A percentile compares a stretch with the other conserved stretches of the same genome.
These are phyloP conservation scores for Potentilla sterilis DNA, from an alignment of 306 rosid genomes.

Conservation along the genomic window DNA sequence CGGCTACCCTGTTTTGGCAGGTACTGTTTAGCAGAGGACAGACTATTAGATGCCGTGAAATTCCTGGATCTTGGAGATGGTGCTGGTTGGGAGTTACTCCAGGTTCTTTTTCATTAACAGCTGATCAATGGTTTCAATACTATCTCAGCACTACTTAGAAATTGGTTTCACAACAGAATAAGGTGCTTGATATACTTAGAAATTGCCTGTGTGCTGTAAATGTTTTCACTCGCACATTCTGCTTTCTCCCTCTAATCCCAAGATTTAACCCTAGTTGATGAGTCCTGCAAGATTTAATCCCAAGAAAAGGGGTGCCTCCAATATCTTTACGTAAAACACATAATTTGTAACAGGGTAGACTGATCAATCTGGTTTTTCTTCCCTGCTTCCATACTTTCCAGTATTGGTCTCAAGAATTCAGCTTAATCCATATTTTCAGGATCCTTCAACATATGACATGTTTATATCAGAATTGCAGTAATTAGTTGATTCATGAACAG, in stretches of 20 bases:
- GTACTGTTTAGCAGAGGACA: constrained; percentile 82
- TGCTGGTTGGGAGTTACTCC: constrained; percentile 97
- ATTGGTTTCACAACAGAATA: neutral
- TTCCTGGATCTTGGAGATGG: constrained; percentile 79
- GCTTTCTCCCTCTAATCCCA: neutral
- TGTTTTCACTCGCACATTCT: neutral
- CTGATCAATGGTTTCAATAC: neutral
- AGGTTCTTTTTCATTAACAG: constrained; percentile 41
- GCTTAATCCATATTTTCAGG: neutral
- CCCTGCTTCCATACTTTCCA: neutral
- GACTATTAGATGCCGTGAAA: constrained; percentile 54
- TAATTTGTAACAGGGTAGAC: neutral
- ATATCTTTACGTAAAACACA: no score
- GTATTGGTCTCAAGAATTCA: neutral
- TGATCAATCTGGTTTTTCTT: neutral
- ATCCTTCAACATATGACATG: neutral
- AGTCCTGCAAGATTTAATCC: neutral
- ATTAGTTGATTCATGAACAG: neutral
- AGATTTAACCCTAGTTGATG: neutral
- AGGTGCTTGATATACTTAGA: neutral
- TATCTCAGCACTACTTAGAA: neutral
- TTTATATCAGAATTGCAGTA: neutral
- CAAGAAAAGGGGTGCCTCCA: neutral
- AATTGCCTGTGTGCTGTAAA: neutral
- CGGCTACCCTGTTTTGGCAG: constrained; percentile 36